These are phyloP conservation scores for Dipteronia dyeriana DNA, from an alignment of 345 rosid species.

Conservation along the genomic window DNA sequence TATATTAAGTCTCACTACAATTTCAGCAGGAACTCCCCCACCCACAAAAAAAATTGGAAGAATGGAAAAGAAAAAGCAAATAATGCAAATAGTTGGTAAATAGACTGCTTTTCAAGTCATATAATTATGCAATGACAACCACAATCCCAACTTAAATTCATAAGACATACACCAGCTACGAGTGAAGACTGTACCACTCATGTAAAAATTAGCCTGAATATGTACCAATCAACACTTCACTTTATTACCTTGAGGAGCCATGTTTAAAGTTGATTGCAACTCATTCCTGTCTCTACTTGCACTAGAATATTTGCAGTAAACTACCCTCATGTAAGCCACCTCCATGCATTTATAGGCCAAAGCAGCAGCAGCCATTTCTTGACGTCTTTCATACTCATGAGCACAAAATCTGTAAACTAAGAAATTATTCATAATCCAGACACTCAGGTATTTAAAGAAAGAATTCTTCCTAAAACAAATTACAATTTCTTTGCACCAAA, in stretches of 20 bases:
- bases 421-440: slow-evolving; percentile 1
- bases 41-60: not conserved
- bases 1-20: not conserved
- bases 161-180: not conserved
- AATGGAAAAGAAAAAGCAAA: not conserved
- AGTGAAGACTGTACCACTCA: not conserved
- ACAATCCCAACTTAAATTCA: not conserved
- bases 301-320: slow-evolving; percentile 46
- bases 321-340: slow-evolving; percentile 70
- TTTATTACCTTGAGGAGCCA: slow-evolving; percentile 58
- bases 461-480: slow-evolving; percentile 4
- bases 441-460: not conserved
- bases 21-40: not conserved
- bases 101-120: not conserved
- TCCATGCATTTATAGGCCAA: slow-evolving; percentile 89
- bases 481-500: not conserved
- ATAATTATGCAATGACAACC: not conserved
- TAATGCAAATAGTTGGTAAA: not conserved
- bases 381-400: slow-evolving; percentile 55
- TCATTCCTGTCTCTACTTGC: slow-evolving; percentile 50
- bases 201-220: slow-evolving; percentile 7
- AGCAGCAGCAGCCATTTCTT: slow-evolving; percentile 76
- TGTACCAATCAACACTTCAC: slow-evolving; percentile 4
- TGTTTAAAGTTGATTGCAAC: slow-evolving; percentile 51
- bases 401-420: slow-evolving; percentile 62